Percentiles rank a stretch among this genome's conserved stretches.
Evolutionary conservation across 768 basidiomycete species (phyloP).

Genomic region (Paxillus involutus): DNA sequence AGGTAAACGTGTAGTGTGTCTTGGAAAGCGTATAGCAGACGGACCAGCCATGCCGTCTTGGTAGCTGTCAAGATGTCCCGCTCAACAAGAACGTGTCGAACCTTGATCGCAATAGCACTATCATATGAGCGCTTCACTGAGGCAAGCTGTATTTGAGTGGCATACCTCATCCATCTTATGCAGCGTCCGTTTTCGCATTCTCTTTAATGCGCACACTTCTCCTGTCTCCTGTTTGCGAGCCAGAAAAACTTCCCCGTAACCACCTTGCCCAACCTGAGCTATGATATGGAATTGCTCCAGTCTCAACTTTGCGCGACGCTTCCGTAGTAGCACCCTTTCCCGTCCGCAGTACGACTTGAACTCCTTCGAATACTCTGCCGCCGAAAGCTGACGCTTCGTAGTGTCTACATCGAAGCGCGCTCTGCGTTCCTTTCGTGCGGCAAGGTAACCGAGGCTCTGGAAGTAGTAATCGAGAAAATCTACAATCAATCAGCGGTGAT

Average conservation of each 20-base stretch:
- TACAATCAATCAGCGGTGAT: slow-evolving; percentile 29
- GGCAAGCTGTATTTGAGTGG: not conserved
- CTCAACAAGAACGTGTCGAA: slow-evolving; percentile 97
- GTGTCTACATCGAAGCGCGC: slow-evolving; percentile 84
- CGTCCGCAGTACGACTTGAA: slow-evolving; percentile 92
- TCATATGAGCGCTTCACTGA: not conserved
- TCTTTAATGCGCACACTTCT: slow-evolving; percentile 96
- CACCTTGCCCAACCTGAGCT: slow-evolving; percentile 97
- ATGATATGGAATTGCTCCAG: slow-evolving; percentile 98
- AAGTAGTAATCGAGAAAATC: slow-evolving; percentile 99
- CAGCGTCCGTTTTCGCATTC: slow-evolving; percentile 92
- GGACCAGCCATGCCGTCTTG: slow-evolving; percentile 96
- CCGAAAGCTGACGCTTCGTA: slow-evolving; percentile 54
- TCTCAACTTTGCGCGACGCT: slow-evolving; percentile 87
- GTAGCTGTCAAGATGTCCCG: slow-evolving; percentile 97
- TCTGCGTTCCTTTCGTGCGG: slow-evolving; percentile 81
- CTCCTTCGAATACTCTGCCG: slow-evolving; percentile 67
- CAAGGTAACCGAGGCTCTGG: slow-evolving; percentile 87
- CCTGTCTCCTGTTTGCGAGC: slow-evolving; percentile 94
- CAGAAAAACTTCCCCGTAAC: slow-evolving; percentile 96
- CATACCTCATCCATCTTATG: slow-evolving; percentile 97
- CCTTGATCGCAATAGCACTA: slow-evolving; percentile 40
- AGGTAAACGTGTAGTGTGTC: slow-evolving; percentile 89
- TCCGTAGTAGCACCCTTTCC: slow-evolving; percentile 89
- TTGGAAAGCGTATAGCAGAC: slow-evolving; percentile 95